Percentiles rank a stretch among this genome's conserved stretches.
phyloP scores from a whole-genome alignment of 805 yeast genomes.

The Clavispora carvajalis region DNA sequence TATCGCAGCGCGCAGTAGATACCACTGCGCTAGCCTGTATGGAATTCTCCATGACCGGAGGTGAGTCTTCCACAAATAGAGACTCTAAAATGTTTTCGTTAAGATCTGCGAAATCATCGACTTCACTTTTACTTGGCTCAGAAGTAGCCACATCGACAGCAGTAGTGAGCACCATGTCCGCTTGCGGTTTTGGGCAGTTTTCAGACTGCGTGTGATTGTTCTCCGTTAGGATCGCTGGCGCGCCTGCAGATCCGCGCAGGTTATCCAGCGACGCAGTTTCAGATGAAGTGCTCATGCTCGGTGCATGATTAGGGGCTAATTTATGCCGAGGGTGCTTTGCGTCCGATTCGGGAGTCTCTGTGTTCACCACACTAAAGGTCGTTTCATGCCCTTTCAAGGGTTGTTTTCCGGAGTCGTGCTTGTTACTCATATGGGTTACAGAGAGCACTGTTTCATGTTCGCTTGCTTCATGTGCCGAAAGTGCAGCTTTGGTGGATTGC shows the following conservation, averaged over 20 bases:
- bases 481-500: too few species aligned
- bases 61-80: background rate
- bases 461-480: too few species aligned
- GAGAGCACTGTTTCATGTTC: too few species aligned
- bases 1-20: background rate
- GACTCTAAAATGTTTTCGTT: background rate
- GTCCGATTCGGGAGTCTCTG: too few species aligned
- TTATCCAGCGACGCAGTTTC: background rate
- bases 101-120: slow-evolving; percentile 3
- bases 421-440: too few species aligned
- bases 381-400: too few species aligned
- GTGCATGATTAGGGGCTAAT: background rate
- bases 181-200: background rate
- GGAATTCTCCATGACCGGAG: background rate
- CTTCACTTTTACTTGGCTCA: too few species aligned
- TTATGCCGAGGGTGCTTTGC: too few species aligned
- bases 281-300: background rate
- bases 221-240: background rate
- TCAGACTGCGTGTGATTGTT: background rate
- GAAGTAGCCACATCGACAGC: too few species aligned
- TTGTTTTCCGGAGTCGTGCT: too few species aligned
- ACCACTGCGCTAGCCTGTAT: background rate
- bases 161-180: too few species aligned
- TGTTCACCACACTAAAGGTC: too few species aligned
- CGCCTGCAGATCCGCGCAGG: background rate